Evolutionary conservation across 768 basidiomycete genomes (phyloP).

Genomic region (Suillus subluteus): DNA sequence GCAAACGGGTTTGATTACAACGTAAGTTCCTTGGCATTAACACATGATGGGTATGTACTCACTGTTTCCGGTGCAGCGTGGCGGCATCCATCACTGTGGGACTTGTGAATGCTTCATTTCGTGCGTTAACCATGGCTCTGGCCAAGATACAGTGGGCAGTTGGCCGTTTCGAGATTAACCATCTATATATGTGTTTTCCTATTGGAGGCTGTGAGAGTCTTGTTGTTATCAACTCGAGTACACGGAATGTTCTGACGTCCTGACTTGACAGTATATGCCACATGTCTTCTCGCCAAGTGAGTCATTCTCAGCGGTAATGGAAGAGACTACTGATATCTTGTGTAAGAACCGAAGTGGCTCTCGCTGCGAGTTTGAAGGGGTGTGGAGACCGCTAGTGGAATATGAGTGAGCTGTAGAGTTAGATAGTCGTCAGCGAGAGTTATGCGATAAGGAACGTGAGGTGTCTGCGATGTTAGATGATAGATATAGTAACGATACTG

Average conservation of each 20-base stretch:
- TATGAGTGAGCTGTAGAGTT: too few relatives aligned
- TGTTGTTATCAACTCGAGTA: not conserved
- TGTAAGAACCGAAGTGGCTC: too few relatives aligned
- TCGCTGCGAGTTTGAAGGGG: too few relatives aligned
- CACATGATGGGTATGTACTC: not conserved
- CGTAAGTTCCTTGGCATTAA: conserved; percentile 15
- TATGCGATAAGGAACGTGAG: too few relatives aligned
- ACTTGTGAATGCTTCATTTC: conserved; percentile 20
- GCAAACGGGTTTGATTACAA: conserved; percentile 32
- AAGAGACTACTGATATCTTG: conserved; percentile 4
- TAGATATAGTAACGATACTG: too few relatives aligned
- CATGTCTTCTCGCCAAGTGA: conserved; percentile 33
- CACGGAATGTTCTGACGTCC: not conserved
- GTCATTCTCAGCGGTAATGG: not conserved
- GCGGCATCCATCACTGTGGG: conserved; percentile 15
- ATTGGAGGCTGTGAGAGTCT: conserved; percentile 25
- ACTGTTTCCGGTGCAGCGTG: conserved; percentile 17
- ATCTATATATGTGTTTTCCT: conserved; percentile 30
- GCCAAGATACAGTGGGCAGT: conserved; percentile 21
- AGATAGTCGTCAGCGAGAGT: too few relatives aligned
- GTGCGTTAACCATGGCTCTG: not conserved
- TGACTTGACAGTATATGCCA: conserved; percentile 26
- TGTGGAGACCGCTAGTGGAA: too few relatives aligned
- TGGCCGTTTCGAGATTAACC: conserved; percentile 20
- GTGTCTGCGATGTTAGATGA: too few relatives aligned